Base-by-base conservation (phyloP, 1,139 yeast species). In the Saccharomycopsis crataegensis region DNA sequence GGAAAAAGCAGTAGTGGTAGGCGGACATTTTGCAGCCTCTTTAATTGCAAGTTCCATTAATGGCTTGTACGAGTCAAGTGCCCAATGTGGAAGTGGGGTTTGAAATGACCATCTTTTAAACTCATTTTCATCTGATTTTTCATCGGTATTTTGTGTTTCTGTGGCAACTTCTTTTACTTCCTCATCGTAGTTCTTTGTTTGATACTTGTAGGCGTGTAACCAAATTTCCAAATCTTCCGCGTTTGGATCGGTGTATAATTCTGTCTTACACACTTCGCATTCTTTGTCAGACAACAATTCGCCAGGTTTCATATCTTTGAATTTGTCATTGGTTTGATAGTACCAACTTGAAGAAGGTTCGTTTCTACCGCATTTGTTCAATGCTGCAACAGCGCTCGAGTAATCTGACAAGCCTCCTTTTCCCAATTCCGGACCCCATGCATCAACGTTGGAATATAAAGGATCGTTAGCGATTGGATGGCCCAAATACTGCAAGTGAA, bases 41-140 rank as follows among this genome's bases (percentile, higher is more conserved):
- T 75, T 76, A 14, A 93, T 67, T 0, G 98, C 98, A 47, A 60
- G 34, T 22, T 62, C 58, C 83, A 81, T 80, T 62, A 66, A 84
- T 57, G 73, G 72, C 34, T 74, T 66, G 60, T 82, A 84, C 14
- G 36, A 37, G 12, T 71, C 79, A 7, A 81, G 59, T 0, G 96
- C 96, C 99, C 99, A 93, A 9, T 80, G 84, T 0, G 99, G 99
- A 54, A 82, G 76, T 12, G 79, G 80, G 0, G 97, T 90, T 54
- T 80, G 76, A 67, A 86, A 90, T 8, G 82, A 73, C 98, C 98
- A 93, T 3, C 41, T 28, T 37, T 48, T 37, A 34, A 55, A 53
- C 11, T 14, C 64, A 31, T 65, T 65, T 57, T 40, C 43, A 40
- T 16, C 16, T 22, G 28, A 22, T 22, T 2, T 2, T 22, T 73